Evolutionary conservation across 1,284 basidiomycete species (phyloP).

Genomic region (Ustilago loliicola): DNA sequence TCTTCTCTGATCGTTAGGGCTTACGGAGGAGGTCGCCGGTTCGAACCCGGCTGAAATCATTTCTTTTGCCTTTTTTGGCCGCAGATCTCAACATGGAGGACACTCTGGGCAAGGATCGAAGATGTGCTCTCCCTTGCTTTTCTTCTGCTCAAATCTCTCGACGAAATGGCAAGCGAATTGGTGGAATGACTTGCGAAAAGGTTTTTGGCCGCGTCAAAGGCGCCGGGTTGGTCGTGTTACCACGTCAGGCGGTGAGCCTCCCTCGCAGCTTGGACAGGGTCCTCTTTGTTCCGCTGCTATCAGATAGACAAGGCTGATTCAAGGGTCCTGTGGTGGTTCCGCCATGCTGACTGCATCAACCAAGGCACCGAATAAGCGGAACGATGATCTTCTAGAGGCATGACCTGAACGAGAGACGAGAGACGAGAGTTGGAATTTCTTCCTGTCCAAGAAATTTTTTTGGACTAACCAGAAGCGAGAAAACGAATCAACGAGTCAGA

Average conservation of each 20-base stretch:
- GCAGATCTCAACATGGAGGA: neutral
- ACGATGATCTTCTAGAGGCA: slow-evolving; percentile 1
- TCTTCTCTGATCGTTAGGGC: slow-evolving; percentile 47
- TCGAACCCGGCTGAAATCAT: slow-evolving; percentile 60
- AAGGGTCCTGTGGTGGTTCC: neutral
- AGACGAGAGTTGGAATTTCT: slow-evolving; percentile 8
- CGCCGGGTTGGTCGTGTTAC: neutral
- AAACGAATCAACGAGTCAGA: slow-evolving; percentile 32
- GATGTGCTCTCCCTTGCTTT: neutral
- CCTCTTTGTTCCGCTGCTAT: neutral
- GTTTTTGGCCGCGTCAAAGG: neutral
- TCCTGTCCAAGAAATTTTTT: slow-evolving; percentile 11
- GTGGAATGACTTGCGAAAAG: neutral
- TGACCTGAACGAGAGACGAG: neutral
- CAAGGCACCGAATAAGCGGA: neutral
- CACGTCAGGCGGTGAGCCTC: neutral
- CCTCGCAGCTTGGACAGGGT: neutral
- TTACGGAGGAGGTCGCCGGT: slow-evolving; percentile 61
- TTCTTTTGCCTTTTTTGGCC: slow-evolving; percentile 21
- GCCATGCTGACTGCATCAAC: slow-evolving; percentile 6
- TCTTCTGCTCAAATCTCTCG: neutral
- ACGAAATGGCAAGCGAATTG: neutral
- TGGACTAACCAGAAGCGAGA: slow-evolving; percentile 14
- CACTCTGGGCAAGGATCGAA: neutral
- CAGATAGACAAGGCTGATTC: neutral